Evolutionary conservation across 306 rosid genomes (phyloP), one percentile per base, ranked within the genome.

Genomic region (Medicago arabica): DNA sequence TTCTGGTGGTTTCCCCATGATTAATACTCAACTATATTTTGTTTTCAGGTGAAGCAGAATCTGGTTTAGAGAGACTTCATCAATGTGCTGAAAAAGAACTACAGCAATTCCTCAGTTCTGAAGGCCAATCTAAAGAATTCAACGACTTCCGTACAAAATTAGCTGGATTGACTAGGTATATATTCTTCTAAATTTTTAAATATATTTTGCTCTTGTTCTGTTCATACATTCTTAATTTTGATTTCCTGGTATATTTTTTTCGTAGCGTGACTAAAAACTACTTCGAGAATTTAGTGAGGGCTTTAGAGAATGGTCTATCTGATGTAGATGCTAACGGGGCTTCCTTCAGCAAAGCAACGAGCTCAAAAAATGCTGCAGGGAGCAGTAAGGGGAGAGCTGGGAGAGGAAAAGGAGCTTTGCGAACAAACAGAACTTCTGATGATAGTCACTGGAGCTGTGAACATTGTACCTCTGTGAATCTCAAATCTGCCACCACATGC

Each of bases 31-130:
- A 39, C 11, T 34, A 28, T 51, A 57, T 53, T 43, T 66, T 77
- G 9, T 78, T 80, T 66, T 71, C 86, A 91, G 97, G 97, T 77
- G 96, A 93, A 81, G 98, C 98, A 0, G 93, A 93, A 80, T 91
- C 93, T 50, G 89, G 91, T 79, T 80, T 90, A 79, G 93, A 90
- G 85, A 83, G 90, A 63, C 91, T 90, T 76, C 91, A 89, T 81
- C 96, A 90, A 64, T 93, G 95, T 75, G 94, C 93, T 9, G 98
- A 90, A 72, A 87, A 86, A 86, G 97, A 93, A 75, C 80, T 93
- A 72, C 89, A 84, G 31, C 83, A 72, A 50, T 88, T 83, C 82
- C 91, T 90, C 62, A 67, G 15, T 73, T 81, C 85, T 16, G 90
- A 83, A 80, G 86, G 85, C 41, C 83, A 88, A 47, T 78, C 88